phyloP scores from a whole-genome alignment of 805 yeast genomes.

The Saccharomyces kudriavzevii region DNA sequence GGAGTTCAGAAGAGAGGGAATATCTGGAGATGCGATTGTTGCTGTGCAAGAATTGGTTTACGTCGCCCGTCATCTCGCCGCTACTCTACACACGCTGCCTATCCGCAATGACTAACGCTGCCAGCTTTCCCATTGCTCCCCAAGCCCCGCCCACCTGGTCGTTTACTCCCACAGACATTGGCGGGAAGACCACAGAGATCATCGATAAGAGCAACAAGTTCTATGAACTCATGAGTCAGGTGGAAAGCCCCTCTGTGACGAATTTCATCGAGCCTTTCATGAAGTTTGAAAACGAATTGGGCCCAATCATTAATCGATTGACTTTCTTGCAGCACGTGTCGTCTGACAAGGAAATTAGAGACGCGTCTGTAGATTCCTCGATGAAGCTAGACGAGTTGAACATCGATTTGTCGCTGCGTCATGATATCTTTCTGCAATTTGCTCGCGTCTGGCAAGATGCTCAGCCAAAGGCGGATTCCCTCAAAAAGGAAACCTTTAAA shows the following conservation, averaged over 20 bases:
- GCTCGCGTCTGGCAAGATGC: conserved; percentile 37
- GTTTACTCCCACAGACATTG: conserved; percentile 45
- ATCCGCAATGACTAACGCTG: not conserved
- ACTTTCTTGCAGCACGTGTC: conserved; percentile 71
- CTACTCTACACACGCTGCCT: not conserved
- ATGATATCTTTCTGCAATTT: conserved; percentile 55
- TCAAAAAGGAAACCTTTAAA: conserved; percentile 41
- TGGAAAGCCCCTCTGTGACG: conserved; percentile 46
- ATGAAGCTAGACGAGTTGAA: conserved; percentile 45
- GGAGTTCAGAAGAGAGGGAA: conserved; percentile 1
- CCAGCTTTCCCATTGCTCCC: conserved; percentile 11
- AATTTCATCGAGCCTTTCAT: conserved; percentile 48
- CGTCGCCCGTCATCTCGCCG: not conserved
- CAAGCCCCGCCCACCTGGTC: conserved; percentile 49
- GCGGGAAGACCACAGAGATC: conserved; percentile 36
- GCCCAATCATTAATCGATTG: conserved; percentile 41
- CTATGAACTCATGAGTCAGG: conserved; percentile 47
- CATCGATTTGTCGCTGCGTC: conserved; percentile 60
- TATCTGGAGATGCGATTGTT: conserved; percentile 6
- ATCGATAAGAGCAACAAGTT: conserved; percentile 37
- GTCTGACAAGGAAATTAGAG: conserved; percentile 53
- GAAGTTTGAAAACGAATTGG: conserved; percentile 41
- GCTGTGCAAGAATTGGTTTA: not conserved
- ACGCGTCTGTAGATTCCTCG: conserved; percentile 60
- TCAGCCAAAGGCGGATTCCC: conserved; percentile 2